Evolutionary conservation across 148 eudicot genomes (phyloP).

Genomic region (Persicaria tinctoria): DNA sequence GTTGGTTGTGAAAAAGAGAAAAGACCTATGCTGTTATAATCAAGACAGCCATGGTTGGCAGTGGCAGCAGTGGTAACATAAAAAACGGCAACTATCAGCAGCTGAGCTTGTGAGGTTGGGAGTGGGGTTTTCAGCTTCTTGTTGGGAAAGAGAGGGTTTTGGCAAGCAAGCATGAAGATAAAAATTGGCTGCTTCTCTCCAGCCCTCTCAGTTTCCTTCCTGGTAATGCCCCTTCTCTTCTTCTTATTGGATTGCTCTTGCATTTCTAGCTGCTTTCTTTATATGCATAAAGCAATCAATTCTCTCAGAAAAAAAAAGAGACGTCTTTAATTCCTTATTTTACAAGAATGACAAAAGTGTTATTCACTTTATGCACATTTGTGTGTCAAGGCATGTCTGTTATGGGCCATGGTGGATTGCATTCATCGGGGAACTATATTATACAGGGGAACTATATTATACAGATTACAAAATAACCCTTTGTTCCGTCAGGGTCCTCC

Average conservation of each 20-base stretch:
- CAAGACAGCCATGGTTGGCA: slow-evolving; percentile 48
- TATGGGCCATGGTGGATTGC: too few species aligned
- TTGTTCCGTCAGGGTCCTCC: too few species aligned
- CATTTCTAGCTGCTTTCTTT: background rate
- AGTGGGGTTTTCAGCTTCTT: background rate
- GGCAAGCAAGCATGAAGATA: slow-evolving; percentile 6
- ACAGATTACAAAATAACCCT: too few species aligned
- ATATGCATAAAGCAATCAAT: background rate
- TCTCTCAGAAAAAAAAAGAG: background rate
- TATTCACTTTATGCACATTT: background rate
- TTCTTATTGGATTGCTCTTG: background rate
- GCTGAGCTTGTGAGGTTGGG: background rate
- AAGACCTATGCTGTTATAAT: slow-evolving; percentile 64
- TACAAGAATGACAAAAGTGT: background rate
- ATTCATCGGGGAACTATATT: too few species aligned
- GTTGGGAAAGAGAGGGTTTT: background rate
- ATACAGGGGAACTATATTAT: too few species aligned
- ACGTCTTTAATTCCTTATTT: background rate
- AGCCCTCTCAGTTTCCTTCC: too few species aligned
- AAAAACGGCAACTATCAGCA: background rate
- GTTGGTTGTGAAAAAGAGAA: slow-evolving; percentile 44
- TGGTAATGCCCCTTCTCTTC: too few species aligned
- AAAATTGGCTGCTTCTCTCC: slow-evolving; percentile 4
- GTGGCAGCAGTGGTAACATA: slow-evolving; percentile 41
- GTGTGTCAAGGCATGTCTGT: too few species aligned